Base-by-base conservation (phyloP, 2,329 filamentous ascomycete genomes). In the Epichloe sibirici region DNA sequence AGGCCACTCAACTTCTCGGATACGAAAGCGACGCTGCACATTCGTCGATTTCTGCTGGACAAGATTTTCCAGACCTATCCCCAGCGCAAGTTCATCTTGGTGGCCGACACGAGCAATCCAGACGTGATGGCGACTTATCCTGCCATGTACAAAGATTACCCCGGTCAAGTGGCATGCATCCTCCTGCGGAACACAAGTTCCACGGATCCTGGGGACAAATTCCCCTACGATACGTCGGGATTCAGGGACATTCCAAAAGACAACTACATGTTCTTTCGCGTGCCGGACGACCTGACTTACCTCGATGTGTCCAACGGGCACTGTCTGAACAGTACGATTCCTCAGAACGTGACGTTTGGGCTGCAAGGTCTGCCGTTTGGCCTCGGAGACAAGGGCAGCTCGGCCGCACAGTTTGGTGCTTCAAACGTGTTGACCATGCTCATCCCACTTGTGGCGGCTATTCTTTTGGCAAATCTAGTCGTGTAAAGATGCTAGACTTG, bases 1-100 rank as follows among this genome's bases (percentile, higher is more conserved):
- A 78, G 85, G 0, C 86, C 87, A 0, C 76, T 90, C 21, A 90
- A 90, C 72, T 89, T 90, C 70, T 84, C 78, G n/a, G 84, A 90
- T 57, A 73, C 86, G 12, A 73, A 69, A n/a, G 85, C 83, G 4
- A 89, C 85, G 0, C 74, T 90, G 39, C 77, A 77, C 5, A 86
- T 90, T 62, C 83, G 87, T 47, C 78, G 78, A 53, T 85, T 74
- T 66, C 74, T 90, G 1, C 76, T 90, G 15, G 74, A 81, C 56
- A 86, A 83, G 65, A 72, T 90, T 57, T 88, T 90, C 65, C 73
- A 82, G 64, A 90, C 86, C 0, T 90, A 84, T 63, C 87, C 87
- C 0, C 61, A 83, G 58, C 78, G 87, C 44, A 86, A 85, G 59
- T 90, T 90, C 62, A 77, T 90, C 55, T 76, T 90, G 9, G 71